Base-by-base conservation (phyloP, 2,329 filamentous ascomycete species). In the Trichoderma simmonsii region DNA sequence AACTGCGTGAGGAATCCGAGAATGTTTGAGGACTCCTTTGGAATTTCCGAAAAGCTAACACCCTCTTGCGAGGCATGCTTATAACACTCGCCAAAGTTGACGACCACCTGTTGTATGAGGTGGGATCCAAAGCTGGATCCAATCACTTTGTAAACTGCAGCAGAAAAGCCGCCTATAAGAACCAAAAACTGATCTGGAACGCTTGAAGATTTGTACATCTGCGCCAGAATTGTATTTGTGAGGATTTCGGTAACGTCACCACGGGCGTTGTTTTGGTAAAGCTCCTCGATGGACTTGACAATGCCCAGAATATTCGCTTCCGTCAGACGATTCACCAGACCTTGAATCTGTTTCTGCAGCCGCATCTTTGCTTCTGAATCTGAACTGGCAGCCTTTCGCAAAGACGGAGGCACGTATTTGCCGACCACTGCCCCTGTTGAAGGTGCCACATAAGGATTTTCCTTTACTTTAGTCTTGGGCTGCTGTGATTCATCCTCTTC, bases 71-170 rank as follows among this genome's bases (percentile, higher is more conserved):
- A 79, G 2, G 83, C 82, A 60, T 81, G 80, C 12, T 83, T 84
- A 75, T 93, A 92, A 73, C 90, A 85, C 21, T 86, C 84, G 73
- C 92, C 90, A 78, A 98, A 94, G 9, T 90, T 88, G 61, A 92
- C 88, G 18, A 97, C 92, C 7, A 95, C 85, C 43, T 90, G 89
- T 75, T 97, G 93, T 9, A 98, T 84, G 28, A 98, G 86, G 77
- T 97, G 92, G 0, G 95, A 95, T 4, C 94, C 95, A 81, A 98
- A 95, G 77, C 97, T 95, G 15, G 91, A 91, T 6, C 96, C 96
- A 59, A 96, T 87, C 7, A 96, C 86, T 78, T 93, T 97, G 83
- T 97, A 97, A 1, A 97, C 82, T 0, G 94, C 94, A 6, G 95
- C 90, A 43, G 95, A 90, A 78, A 98, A 98, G 5, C 94, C 95